phyloP scores from a whole-genome alignment of 1,284 basidiomycete species.

The Grifola frondosa region DNA sequence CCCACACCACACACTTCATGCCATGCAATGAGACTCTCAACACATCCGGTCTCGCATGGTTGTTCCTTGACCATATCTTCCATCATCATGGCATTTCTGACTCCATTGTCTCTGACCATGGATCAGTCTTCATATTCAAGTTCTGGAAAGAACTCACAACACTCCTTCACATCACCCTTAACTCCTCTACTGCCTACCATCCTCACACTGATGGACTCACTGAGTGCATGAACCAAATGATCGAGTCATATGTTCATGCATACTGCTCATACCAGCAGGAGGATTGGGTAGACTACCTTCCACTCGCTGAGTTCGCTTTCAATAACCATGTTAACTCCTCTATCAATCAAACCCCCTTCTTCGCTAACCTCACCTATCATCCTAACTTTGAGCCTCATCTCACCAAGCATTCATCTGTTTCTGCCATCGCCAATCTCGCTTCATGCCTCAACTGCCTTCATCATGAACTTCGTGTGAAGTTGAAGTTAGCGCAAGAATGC shows the following conservation, averaged over 20 bases:
- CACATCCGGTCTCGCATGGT: neutral
- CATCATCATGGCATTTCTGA: slow-evolving; percentile 37
- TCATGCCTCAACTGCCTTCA: slow-evolving; percentile 22
- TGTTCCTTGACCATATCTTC: slow-evolving; percentile 10
- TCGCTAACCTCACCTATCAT: slow-evolving; percentile 37
- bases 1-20: slow-evolving; percentile 11
- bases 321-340: slow-evolving; percentile 28
- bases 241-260: slow-evolving; percentile 40
- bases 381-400: slow-evolving; percentile 27
- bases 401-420: slow-evolving; percentile 17
- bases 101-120: slow-evolving; percentile 42
- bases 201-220: slow-evolving; percentile 44
- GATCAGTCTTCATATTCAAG: slow-evolving; percentile 38
- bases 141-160: slow-evolving; percentile 41
- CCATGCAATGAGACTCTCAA: neutral
- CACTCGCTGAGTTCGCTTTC: slow-evolving; percentile 38
- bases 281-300: slow-evolving; percentile 44
- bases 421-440: slow-evolving; percentile 11
- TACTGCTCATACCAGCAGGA: slow-evolving; percentile 42
- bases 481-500: slow-evolving; percentile 27
- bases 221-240: slow-evolving; percentile 19
- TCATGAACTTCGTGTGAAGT: slow-evolving; percentile 28
- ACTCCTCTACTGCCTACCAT: slow-evolving; percentile 29
- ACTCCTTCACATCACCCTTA: slow-evolving; percentile 25
- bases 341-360: slow-evolving; percentile 45